These are phyloP conservation scores for Aspergillus sclerotioniger DNA, from an alignment of 495 filamentous ascomycete species.

Conservation along the genomic window DNA sequence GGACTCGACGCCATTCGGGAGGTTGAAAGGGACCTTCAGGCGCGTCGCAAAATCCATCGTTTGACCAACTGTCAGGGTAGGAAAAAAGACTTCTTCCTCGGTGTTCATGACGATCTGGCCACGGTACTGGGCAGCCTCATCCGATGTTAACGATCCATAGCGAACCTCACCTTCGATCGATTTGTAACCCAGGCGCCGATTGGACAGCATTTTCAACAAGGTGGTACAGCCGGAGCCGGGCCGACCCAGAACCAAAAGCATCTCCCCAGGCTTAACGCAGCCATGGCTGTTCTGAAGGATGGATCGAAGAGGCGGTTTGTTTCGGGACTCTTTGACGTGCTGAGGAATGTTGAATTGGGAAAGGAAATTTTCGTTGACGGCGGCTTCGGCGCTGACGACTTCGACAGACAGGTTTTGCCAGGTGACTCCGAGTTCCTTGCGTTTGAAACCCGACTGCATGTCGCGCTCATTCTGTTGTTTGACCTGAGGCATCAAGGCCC, in stretches of 20 bases:
- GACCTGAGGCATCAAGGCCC: constrained; percentile 47
- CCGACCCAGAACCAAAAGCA: constrained; percentile 46
- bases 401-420: constrained; percentile 51
- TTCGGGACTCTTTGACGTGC: constrained; percentile 36
- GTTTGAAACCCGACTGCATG: constrained; percentile 44
- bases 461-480: constrained; percentile 43
- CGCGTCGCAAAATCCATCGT: constrained; percentile 67
- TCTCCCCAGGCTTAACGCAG: constrained; percentile 54
- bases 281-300: constrained; percentile 45
- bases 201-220: constrained; percentile 62
- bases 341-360: constrained; percentile 58
- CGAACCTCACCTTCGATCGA: constrained; percentile 31
- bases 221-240: constrained; percentile 48
- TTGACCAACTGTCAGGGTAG: constrained; percentile 65
- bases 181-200: constrained; percentile 59
- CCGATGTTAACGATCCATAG: constrained; percentile 22
- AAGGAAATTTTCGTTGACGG: constrained; percentile 48
- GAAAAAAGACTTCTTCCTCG: constrained; percentile 73
- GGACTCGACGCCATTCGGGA: constrained; percentile 39
- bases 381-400: constrained; percentile 42
- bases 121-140: constrained; percentile 58
- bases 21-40: constrained; percentile 38
- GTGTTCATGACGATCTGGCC: constrained; percentile 70
- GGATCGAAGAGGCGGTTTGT: constrained; percentile 34
- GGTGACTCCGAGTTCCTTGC: constrained; percentile 53